phyloP scores from a whole-genome alignment of 192 early-diverging fungal species.

The Linnemannia zychae region DNA sequence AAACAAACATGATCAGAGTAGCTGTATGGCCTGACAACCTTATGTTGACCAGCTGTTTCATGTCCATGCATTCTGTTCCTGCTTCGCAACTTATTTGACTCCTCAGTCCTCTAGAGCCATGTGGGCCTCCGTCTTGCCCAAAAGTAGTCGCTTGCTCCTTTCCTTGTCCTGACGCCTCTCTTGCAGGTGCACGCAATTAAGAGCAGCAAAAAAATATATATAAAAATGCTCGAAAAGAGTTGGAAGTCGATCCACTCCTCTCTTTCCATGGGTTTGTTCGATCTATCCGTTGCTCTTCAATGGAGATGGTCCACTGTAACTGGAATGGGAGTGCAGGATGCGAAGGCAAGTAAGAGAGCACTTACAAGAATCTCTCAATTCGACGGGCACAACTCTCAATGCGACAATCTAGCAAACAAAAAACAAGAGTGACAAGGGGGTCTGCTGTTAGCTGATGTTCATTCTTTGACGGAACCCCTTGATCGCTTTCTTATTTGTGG shows the following conservation, averaged over 20 bases:
- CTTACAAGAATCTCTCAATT: conserved; percentile 55
- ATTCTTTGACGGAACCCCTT: neutral
- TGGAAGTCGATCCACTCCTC: neutral
- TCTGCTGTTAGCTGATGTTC: neutral
- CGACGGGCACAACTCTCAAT: conserved; percentile 50
- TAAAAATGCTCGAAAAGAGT: no score
- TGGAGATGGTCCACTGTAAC: neutral
- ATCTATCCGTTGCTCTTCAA: neutral
- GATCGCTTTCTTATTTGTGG: neutral
- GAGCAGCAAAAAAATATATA: no score
- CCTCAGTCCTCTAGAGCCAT: neutral
- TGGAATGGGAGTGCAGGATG: neutral
- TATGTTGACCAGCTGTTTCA: neutral
- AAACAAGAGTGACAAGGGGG: neutral
- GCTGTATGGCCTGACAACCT: neutral
- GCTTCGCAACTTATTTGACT: neutral
- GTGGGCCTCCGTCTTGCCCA: neutral
- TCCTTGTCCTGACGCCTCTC: neutral
- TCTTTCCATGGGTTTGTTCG: neutral
- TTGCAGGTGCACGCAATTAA: neutral
- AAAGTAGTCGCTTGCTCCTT: neutral
- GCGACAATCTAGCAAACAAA: conserved; percentile 43
- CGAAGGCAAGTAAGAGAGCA: neutral
- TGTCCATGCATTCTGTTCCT: neutral
- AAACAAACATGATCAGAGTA: neutral